These are phyloP conservation scores for Nakazawaea populi DNA, from an alignment of 805 yeast species.

Conservation along the genomic window DNA sequence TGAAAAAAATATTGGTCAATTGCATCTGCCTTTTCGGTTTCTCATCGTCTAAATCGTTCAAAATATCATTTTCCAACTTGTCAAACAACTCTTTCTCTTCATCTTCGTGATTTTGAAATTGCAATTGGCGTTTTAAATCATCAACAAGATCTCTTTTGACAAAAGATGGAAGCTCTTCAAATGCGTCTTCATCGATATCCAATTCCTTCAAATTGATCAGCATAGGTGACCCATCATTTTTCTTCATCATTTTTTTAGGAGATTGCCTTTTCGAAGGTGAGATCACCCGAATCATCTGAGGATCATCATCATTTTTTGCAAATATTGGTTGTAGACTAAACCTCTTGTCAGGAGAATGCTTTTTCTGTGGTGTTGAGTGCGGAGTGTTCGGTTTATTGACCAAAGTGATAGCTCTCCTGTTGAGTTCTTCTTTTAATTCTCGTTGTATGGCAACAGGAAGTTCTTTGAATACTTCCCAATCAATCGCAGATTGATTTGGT, in stretches of 20 bases:
- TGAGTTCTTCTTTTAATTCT: conserved; percentile 53
- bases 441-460: conserved; percentile 61
- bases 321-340: conserved; percentile 18
- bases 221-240: not conserved
- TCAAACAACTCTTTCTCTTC: not conserved
- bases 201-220: not conserved
- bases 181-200: not conserved
- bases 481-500: conserved; percentile 25
- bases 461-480: conserved; percentile 57
- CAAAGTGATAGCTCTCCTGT: conserved; percentile 28
- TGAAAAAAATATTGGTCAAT: conserved; percentile 1
- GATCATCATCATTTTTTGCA: conserved; percentile 12
- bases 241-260: not conserved
- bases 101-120: not conserved
- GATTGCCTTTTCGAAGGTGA: conserved; percentile 2
- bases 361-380: conserved; percentile 2
- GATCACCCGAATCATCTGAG: conserved; percentile 3
- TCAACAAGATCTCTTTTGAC: not conserved
- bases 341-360: not conserved
- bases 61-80: not conserved
- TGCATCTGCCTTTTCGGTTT: not conserved
- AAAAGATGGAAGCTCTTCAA: conserved; percentile 1
- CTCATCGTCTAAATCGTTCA: not conserved
- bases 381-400: conserved; percentile 10
- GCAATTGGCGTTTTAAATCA: not conserved